A percentile compares a stretch with the other conserved stretches of the same genome.
Evolutionary conservation across 345 rosid genomes (phyloP).

Genomic region (Alliaria petiolata): DNA sequence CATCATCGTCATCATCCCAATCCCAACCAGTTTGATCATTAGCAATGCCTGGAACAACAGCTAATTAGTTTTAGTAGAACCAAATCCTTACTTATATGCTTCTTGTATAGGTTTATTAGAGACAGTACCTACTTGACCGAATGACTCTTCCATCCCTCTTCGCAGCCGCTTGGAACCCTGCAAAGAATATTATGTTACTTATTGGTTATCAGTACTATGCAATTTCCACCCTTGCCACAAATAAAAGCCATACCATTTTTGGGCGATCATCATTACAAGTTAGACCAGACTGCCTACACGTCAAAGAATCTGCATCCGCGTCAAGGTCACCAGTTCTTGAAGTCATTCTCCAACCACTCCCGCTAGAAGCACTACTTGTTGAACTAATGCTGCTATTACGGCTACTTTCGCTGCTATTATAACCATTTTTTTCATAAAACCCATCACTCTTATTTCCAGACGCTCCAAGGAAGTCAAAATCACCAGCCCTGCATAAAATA

Average conservation of each 20-base stretch:
- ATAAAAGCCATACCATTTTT: slow-evolving; percentile 56
- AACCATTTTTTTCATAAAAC: slow-evolving; percentile 49
- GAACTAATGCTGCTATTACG: slow-evolving; percentile 90
- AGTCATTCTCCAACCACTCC: slow-evolving; percentile 71
- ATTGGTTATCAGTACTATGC: slow-evolving; percentile 1
- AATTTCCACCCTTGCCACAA: slow-evolving; percentile 8
- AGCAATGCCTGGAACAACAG: slow-evolving; percentile 55
- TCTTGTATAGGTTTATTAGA: slow-evolving; percentile 45
- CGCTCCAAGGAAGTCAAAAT: slow-evolving; percentile 57
- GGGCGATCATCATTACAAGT: slow-evolving; percentile 69
- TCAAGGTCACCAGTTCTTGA: slow-evolving; percentile 81
- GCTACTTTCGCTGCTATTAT: slow-evolving; percentile 93
- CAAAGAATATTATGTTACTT: slow-evolving; percentile 26
- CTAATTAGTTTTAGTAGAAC: slow-evolving; percentile 51
- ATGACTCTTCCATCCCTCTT: slow-evolving; percentile 57
- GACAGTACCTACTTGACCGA: slow-evolving; percentile 58
- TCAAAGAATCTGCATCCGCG: slow-evolving; percentile 97
- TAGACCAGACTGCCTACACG: slow-evolving; percentile 88
- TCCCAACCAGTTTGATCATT: slow-evolving; percentile 81
- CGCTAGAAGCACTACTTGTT: slow-evolving; percentile 84
- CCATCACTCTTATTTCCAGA: slow-evolving; percentile 64
- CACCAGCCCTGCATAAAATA: slow-evolving; percentile 59
- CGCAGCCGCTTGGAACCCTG: slow-evolving; percentile 92
- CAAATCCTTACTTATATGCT: slow-evolving; percentile 48
- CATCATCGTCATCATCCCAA: slow-evolving; percentile 58